These are phyloP conservation scores for Umbelopsis isabellina DNA, from an alignment of 192 early-diverging fungal genomes.

Conservation along the genomic window DNA sequence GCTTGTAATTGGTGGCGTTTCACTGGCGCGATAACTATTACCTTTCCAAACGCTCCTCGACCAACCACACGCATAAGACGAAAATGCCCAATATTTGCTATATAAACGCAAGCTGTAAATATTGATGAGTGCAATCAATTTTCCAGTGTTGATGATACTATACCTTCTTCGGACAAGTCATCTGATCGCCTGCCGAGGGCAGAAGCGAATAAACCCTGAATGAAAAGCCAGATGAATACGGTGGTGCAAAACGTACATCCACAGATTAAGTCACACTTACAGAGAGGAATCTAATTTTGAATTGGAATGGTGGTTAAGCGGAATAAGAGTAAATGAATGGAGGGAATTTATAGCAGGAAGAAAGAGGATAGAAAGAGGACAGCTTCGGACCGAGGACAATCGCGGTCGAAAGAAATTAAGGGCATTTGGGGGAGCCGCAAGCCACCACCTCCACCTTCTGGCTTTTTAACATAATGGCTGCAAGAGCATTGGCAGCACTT, in stretches of 20 bases:
- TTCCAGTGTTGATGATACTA: background rate
- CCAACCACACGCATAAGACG: slow-evolving; percentile 80
- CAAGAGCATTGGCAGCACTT: background rate
- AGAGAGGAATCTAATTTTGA: slow-evolving; percentile 17
- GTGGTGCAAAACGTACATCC: background rate
- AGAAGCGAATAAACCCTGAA: background rate
- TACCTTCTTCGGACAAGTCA: slow-evolving; percentile 65
- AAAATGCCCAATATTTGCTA: slow-evolving; percentile 81
- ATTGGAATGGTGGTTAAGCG: background rate
- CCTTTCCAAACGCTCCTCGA: slow-evolving; percentile 89
- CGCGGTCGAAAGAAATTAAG: background rate
- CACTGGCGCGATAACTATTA: slow-evolving; percentile 34
- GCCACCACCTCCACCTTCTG: background rate
- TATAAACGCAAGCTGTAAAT: background rate
- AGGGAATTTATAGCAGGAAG: background rate
- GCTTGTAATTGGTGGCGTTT: background rate
- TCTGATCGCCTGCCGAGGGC: slow-evolving; percentile 34
- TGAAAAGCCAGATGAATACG: background rate
- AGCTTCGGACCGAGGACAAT: slow-evolving; percentile 20
- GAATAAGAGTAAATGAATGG: background rate
- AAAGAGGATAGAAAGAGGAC: slow-evolving; percentile 1
- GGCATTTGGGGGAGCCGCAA: background rate
- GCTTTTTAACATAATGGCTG: background rate
- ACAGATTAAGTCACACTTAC: background rate
- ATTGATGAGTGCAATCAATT: background rate